A percentile compares a stretch with the other conserved stretches of the same genome.
phyloP scores from a whole-genome alignment of 1,284 basidiomycete genomes.

The Microstroma glucosiphilum region DNA sequence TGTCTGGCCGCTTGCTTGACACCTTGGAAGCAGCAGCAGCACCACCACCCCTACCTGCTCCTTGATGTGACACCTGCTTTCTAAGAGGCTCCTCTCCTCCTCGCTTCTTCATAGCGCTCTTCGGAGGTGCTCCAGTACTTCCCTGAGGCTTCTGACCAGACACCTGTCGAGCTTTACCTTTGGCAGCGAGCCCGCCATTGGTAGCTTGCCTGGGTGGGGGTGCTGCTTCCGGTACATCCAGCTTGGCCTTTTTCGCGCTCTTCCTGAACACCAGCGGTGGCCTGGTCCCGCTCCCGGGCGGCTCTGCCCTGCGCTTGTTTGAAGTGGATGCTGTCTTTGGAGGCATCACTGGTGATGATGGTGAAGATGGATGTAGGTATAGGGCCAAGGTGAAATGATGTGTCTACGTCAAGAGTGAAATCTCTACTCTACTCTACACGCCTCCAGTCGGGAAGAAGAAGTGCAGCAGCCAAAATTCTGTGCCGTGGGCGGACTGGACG shows the following conservation, averaged over 20 bases:
- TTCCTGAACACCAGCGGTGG: slow-evolving; percentile 12
- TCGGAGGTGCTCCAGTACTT: neutral
- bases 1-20: too few relatives aligned
- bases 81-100: neutral
- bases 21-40: too few relatives aligned
- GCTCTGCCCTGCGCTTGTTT: slow-evolving; percentile 17
- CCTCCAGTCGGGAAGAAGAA: too few relatives aligned
- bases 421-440: too few relatives aligned
- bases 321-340: neutral
- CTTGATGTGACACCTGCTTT: neutral
- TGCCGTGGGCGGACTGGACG: too few relatives aligned
- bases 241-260: slow-evolving; percentile 17
- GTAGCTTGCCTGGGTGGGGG: neutral
- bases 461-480: too few relatives aligned
- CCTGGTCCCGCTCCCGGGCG: slow-evolving; percentile 13
- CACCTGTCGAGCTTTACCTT: too few relatives aligned
- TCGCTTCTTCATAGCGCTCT: neutral
- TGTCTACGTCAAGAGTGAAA: neutral
- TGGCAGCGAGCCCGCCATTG: too few relatives aligned
- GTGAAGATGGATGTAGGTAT: neutral
- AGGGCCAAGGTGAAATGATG: too few relatives aligned
- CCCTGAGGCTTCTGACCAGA: too few relatives aligned
- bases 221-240: neutral
- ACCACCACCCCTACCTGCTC: too few relatives aligned
- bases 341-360: neutral